Base-by-base conservation (phyloP, 805 yeast species). In the Kuraishia ogatae region DNA sequence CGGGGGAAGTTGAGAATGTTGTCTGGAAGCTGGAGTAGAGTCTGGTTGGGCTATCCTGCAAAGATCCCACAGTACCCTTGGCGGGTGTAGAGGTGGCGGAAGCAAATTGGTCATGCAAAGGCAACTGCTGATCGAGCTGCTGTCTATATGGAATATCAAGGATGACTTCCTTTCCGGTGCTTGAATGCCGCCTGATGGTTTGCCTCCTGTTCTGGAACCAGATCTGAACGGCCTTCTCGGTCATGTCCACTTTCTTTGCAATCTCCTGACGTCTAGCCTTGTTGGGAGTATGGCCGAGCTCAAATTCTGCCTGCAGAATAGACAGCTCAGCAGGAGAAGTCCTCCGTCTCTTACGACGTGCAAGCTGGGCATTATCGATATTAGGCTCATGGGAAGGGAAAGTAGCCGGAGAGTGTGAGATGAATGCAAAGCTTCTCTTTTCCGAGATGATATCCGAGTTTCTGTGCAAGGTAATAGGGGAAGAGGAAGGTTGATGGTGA, bases 191-290 rank as follows among this genome's bases (percentile, higher is more conserved):
- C 64, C 91, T 80, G 59, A 86, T 71, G 43, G 92, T 79, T 71
- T 93, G 97, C 69, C 99, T 82, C 69, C 84, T 88, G 71, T 94
- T 94, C 72, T 94, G 99, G 73, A 94, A 94, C 99, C 99, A 94
- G 59, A 93, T 90, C 73, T 94, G 99, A 39, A 94, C 96, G 1
- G 97, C 97, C 69, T 92, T 90, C 69, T 92, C 97, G n/a, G 93
- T 83, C 98, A 94, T 94, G 61, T 84, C 84, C 48, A 94, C 96
- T 60, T 76, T 81, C 29, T 73, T 69, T 3, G 98, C 97, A 60
- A 94, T 88, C 60, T 85, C 87, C 50, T 81, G 76, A 61, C 98
- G 82, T 65, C 86, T 78, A 50, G 78, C 71, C 67, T 85, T 86
- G 66, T 87, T 85, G 50, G 99, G 99, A 52, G 96, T 89, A 50